phyloP scores from a whole-genome alignment of 805 yeast species.

The Suhomyces sp. region DNA sequence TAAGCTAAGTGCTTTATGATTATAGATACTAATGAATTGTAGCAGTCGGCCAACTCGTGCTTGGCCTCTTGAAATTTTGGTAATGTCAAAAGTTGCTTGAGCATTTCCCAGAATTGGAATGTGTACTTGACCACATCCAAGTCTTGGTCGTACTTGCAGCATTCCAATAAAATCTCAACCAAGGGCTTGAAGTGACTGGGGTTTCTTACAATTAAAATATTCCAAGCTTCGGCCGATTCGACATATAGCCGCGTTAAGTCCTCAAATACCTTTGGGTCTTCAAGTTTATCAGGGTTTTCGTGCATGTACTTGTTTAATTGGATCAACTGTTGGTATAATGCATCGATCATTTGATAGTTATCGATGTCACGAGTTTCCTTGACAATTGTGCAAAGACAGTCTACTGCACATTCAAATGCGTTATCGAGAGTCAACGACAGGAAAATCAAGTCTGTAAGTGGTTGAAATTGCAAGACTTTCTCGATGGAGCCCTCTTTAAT shows the following conservation, averaged over 20 bases:
- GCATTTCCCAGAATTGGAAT: constrained; percentile 85
- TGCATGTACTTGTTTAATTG: constrained; percentile 51
- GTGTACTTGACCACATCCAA: constrained; percentile 87
- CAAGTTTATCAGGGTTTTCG: constrained; percentile 36
- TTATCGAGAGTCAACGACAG: constrained; percentile 56
- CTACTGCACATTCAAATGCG: constrained; percentile 80
- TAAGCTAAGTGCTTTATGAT: constrained; percentile 71
- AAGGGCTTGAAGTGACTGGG: constrained; percentile 70
- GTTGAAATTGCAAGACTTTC: constrained; percentile 57
- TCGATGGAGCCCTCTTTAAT: constrained; percentile 79
- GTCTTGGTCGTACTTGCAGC: constrained; percentile 74
- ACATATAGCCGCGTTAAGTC: constrained; percentile 75
- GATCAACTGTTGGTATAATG: constrained; percentile 67
- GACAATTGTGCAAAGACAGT: constrained; percentile 78
- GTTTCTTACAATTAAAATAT: constrained; percentile 70
- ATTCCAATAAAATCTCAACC: constrained; percentile 67
- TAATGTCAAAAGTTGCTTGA: constrained; percentile 68
- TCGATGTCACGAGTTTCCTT: constrained; percentile 79
- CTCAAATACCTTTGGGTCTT: constrained; percentile 65
- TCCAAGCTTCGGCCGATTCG: constrained; percentile 97
- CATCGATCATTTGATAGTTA: constrained; percentile 57
- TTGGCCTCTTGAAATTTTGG: constrained; percentile 57
- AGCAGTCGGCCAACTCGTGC: constrained; percentile 50
- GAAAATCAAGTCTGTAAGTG: constrained; percentile 69
- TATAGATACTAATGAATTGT: constrained; percentile 54